Evolutionary conservation across 2,329 filamentous ascomycete genomes (phyloP), one percentile per base, ranked within the genome.

Genomic region (Penicillium sp.): DNA sequence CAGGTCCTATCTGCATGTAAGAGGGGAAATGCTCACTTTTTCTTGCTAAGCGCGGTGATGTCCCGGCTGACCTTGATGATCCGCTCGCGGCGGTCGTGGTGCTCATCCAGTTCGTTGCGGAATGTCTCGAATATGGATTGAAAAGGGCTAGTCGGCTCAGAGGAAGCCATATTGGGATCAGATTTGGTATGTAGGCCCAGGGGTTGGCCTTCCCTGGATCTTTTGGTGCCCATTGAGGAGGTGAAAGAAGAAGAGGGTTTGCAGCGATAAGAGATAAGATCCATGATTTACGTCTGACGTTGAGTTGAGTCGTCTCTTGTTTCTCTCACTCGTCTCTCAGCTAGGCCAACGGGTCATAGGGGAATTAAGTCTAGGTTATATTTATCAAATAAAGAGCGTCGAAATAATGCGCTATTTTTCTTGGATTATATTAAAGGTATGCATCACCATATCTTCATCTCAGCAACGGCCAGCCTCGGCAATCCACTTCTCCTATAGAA

Each of bases 11-110:
- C 7, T 22, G n/a, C 1, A 3, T n/a, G 27, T 6, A 9, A n/a
- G 6, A 8, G 8, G 37, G 9, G 28, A 20, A 26, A 28, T 11
- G 56, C 77, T 72, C 70, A 95, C 89, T 97, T 94, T 74, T 97
- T 98, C 77, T 98, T 98, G 70, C 89, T 95, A 44, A 89, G 76
- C 0, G 89, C 89, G 6, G 93, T 98, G 48, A 98, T 87, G 67
- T 98, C 93, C 52, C 91, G 78, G 7, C 88, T 94, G 2, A 84
- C 85, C 74, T 97, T 98, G 63, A 94, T 87, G 57, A 95, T 82
- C 43, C 86, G 81, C 72, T 96, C 90, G 46, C 89, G 80, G 13
- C 93, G 84, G 69, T 97, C 93, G 68, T 98, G 88, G 66, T 97
- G 91, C 70, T 93, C 82, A 63, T 98, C 93, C 23, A 98, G 77